Conservation (phyloP, 2,329 filamentous ascomycete genomes). For the Fusarium pseudonygamai region DNA sequence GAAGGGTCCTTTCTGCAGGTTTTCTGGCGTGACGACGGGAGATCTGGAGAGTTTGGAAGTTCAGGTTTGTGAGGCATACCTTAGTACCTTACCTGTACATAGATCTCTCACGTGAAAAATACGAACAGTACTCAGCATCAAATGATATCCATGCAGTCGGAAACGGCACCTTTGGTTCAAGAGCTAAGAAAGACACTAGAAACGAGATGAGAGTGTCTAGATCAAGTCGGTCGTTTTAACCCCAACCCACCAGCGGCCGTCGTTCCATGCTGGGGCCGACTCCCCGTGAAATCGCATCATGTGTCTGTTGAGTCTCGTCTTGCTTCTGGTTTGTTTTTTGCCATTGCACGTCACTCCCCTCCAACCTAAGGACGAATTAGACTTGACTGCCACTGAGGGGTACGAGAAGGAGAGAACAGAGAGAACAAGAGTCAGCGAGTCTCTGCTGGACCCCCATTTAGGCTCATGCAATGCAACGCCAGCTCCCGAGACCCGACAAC, state of each 20-base stretch:
- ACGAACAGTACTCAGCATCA: constrained; percentile 8
- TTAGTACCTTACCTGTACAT: no score
- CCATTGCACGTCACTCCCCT: constrained; percentile 33
- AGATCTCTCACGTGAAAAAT: constrained; percentile 11
- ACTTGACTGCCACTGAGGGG: not conserved
- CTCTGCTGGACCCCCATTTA: constrained; percentile 9
- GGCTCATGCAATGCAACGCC: constrained; percentile 38
- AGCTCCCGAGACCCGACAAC: constrained; percentile 27
- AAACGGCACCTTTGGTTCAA: constrained; percentile 31
- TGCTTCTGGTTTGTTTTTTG: constrained; percentile 7
- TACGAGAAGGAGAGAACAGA: constrained; percentile 12
- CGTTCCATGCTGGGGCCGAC: constrained; percentile 29
- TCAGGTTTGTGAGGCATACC: not conserved
- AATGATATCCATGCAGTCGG: constrained; percentile 23
- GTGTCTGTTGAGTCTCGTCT: constrained; percentile 9
- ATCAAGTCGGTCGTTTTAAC: constrained; percentile 24
- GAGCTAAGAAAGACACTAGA: constrained; percentile 31
- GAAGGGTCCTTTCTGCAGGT: constrained; percentile 20
- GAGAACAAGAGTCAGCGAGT: constrained; percentile 19
- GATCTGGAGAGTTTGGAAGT: not conserved
- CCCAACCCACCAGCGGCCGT: constrained; percentile 31
- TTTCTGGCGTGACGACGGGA: not conserved
- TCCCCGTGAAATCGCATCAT: constrained; percentile 33
- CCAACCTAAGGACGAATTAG: not conserved
- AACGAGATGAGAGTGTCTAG: constrained; percentile 23